Evolutionary conservation across 805 yeast genomes (phyloP), one percentile per base, ranked within the genome.

Genomic region (Metschnikowia gelsemii): DNA sequence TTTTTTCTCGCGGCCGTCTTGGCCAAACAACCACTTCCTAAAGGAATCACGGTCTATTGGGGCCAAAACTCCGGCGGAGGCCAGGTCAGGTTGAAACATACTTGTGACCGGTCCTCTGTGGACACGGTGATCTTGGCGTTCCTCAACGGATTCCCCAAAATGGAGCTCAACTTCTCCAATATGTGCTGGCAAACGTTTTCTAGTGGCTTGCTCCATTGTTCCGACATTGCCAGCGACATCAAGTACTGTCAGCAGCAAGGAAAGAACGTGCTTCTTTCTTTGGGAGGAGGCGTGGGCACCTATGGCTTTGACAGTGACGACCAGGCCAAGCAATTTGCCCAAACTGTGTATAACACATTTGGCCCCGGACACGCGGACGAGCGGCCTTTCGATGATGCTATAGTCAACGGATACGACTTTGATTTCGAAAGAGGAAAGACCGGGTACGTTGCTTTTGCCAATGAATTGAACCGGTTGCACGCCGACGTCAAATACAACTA

Each of bases 41-140:
- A 37, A 22, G 39, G 86, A 49, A 78, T 87, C 28, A 96, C 84
- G 18, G 72, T 87, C 6, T 88, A 88, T 65, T 88, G 96, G 96
- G 96, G 96, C 39, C 96, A 87, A 64, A 77, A 78, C 54, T 79
- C 90, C 9, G 37, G 37, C 35, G 82, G 77, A 11, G 33, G 50
- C 28, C 81, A 78, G 54, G 64, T 66, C 43, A 41, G 61, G 23
- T 55, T 69, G 52, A 50, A 53, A 32, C 43, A 59, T 36, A 86
- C 87, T 67, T 88, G 96, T 72, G 68, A 71, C 46, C 69, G 79
- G 34, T 76, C 78, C 40, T 73, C 79, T 36, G 88, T 86, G 23
- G 95, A 87, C 54, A 79, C 86, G 40, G 70, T 84, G 43, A 57
- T 89, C 12, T 58, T 89, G 28, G 77, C 96, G 1, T 90, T 90